Percentiles rank a stretch among this genome's conserved stretches.
phyloP scores from a whole-genome alignment of 1,284 basidiomycete genomes.

The Fomes fomentarius region DNA sequence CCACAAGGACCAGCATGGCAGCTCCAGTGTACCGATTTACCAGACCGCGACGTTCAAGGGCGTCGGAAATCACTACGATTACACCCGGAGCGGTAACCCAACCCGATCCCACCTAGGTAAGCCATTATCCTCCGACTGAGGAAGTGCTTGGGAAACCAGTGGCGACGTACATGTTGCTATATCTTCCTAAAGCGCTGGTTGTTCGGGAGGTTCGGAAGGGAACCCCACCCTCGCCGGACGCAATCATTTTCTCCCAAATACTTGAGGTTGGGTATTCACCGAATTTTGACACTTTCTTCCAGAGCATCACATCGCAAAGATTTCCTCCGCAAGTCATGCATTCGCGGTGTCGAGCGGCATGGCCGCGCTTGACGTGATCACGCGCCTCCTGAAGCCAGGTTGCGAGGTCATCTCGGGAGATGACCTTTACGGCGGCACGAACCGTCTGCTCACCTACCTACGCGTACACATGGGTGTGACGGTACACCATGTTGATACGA shows the following conservation, averaged over 20 bases:
- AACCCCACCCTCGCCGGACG: too few relatives aligned
- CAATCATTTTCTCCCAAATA: too few relatives aligned
- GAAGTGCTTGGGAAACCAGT: too few relatives aligned
- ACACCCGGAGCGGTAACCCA: conserved; percentile 95
- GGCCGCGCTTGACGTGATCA: conserved; percentile 96
- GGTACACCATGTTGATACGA: conserved; percentile 96
- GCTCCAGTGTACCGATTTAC: conserved; percentile 95
- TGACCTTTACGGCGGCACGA: conserved; percentile 98
- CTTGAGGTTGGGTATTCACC: too few relatives aligned
- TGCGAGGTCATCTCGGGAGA: conserved; percentile 96
- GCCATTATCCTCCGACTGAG: too few relatives aligned
- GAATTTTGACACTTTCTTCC: conserved; percentile 15
- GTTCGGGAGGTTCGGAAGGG: too few relatives aligned
- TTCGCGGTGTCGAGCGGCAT: conserved; percentile 96
- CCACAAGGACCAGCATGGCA: conserved; percentile 95
- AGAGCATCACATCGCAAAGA: conserved; percentile 96
- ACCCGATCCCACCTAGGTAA: conserved; percentile 92
- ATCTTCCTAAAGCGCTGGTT: too few relatives aligned
- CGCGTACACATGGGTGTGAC: conserved; percentile 86
- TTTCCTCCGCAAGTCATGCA: conserved; percentile 87
- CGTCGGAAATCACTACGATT: conserved; percentile 89
- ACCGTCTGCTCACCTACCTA: conserved; percentile 93
- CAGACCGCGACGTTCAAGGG: conserved; percentile 99
- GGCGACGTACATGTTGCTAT: too few relatives aligned
- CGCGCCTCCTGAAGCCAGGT: conserved; percentile 92